These are phyloP conservation scores for Aspergillus avenaceus DNA, from an alignment of 495 filamentous ascomycete species.

Conservation along the genomic window DNA sequence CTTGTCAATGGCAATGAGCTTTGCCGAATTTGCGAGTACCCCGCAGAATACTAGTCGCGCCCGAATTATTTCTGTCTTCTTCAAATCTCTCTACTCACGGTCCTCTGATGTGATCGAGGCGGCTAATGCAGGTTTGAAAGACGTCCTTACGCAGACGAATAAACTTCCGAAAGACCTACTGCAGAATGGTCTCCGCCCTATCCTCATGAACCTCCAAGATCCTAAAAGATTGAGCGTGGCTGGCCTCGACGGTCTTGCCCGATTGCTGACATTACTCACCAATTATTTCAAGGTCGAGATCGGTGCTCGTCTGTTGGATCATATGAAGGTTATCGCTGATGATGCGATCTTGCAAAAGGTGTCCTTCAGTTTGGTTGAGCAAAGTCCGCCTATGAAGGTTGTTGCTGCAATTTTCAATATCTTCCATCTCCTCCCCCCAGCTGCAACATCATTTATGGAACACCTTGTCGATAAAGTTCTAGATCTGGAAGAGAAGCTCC, in stretches of 20 bases:
- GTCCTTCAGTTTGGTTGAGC: slow-evolving; percentile 90
- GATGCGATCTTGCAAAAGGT: slow-evolving; percentile 74
- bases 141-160: slow-evolving; percentile 79
- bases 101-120: slow-evolving; percentile 90
- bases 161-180: slow-evolving; percentile 94
- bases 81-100: slow-evolving; percentile 92
- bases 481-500: slow-evolving; percentile 79
- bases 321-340: slow-evolving; percentile 89
- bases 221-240: slow-evolving; percentile 84
- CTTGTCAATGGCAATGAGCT: slow-evolving; percentile 85
- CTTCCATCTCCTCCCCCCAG: slow-evolving; percentile 87
- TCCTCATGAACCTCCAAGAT: slow-evolving; percentile 93
- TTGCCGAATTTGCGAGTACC: slow-evolving; percentile 75
- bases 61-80: slow-evolving; percentile 91
- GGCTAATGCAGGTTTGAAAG: slow-evolving; percentile 80
- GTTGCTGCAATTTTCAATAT: slow-evolving; percentile 92
- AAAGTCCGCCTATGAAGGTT: slow-evolving; percentile 85
- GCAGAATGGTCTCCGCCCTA: slow-evolving; percentile 89
- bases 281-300: slow-evolving; percentile 99
- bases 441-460: slow-evolving; percentile 86
- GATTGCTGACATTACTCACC: slow-evolving; percentile 82
- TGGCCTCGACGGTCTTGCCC: slow-evolving; percentile 85
- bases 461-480: slow-evolving; percentile 82
- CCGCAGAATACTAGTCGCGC: slow-evolving; percentile 69
- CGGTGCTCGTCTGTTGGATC: slow-evolving; percentile 81